Evolutionary conservation across 495 filamentous ascomycete species (phyloP).

Genomic region (Lophium mytilinum): DNA sequence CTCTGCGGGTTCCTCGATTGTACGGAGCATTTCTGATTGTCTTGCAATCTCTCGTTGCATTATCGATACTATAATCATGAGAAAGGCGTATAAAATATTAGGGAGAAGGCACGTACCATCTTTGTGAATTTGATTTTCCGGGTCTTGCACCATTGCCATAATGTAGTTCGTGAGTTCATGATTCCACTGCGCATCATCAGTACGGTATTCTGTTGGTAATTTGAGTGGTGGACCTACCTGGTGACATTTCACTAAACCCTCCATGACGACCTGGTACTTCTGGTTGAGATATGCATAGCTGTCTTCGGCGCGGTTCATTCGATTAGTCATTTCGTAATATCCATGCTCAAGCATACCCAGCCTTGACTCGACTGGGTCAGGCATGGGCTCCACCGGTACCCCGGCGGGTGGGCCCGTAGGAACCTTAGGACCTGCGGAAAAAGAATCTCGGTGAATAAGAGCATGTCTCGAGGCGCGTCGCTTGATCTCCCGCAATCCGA

Average conservation of each 20-base stretch:
- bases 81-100: constrained; percentile 10
- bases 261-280: constrained; percentile 73
- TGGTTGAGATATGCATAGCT: constrained; percentile 65
- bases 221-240: constrained; percentile 44
- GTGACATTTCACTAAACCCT: constrained; percentile 69
- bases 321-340: constrained; percentile 67
- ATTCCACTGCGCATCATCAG: constrained; percentile 46
- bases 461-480: constrained; percentile 93
- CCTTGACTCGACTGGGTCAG: constrained; percentile 67
- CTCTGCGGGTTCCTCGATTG: constrained; percentile 72
- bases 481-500: constrained; percentile 91
- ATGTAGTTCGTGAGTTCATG: constrained; percentile 70
- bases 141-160: constrained; percentile 60
- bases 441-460: constrained; percentile 90
- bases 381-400: constrained; percentile 74
- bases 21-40: constrained; percentile 63
- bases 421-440: constrained; percentile 62
- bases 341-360: constrained; percentile 71
- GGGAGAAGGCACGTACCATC: constrained; percentile 41
- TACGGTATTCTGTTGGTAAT: too few relatives aligned
- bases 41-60: constrained; percentile 82
- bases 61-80: constrained; percentile 49
- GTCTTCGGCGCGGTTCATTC: constrained; percentile 77
- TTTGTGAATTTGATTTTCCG: constrained; percentile 48
- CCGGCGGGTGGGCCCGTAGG: constrained; percentile 56